Base-by-base conservation (phyloP, 2,329 filamentous ascomycete species). In the Sordariomycetes sp. region DNA sequence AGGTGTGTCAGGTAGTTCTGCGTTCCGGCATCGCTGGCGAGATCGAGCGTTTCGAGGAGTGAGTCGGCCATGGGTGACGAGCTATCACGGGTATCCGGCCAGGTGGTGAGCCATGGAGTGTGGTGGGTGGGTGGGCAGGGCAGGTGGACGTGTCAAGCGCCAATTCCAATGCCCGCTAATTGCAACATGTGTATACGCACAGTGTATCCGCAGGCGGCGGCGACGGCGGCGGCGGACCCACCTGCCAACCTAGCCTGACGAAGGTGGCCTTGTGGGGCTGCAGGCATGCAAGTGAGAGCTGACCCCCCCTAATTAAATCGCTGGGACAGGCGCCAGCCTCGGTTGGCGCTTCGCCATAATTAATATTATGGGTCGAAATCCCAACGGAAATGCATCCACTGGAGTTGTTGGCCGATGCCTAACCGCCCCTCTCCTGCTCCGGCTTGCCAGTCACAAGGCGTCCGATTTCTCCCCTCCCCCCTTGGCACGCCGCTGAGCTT, bases 1-100 rank as follows among this genome's bases (percentile, higher is more conserved):
- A 97, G 78, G 61, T 86, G 83, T 60, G 83, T 80, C 53, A 97
- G 83, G 70, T 97, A 99, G 57, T 81, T 77, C 56, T 83, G 75
- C 12, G 83, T 83, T 43, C 78, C 74, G 37, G 71, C 61, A 16
- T 64, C 66, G 60, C 69, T 61, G 50, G 64, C 62, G 3, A 67
- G 62, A 22, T 64, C 68, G 46, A 74, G 65, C 24, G 73, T 59
- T 53, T 74, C 70, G 57, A 65, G 61, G 35, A 74, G 63, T 18
- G 69, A 64, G 53, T 74, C 70, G 18, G 72, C 69, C 72, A 74
- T 74, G 60, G 22, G 55, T 51, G 28, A n/a, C 50, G 50, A 46
- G 54, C 40, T n/a, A 48, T 48, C 43, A 48, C 43, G 43, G 43
- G 43, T 48, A 3, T n/a, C 16, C 18, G 5, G 40, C n/a, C 8